Evolutionary conservation across 495 filamentous ascomycete genomes (phyloP).

Genomic region (Xylaria flabelliformis): DNA sequence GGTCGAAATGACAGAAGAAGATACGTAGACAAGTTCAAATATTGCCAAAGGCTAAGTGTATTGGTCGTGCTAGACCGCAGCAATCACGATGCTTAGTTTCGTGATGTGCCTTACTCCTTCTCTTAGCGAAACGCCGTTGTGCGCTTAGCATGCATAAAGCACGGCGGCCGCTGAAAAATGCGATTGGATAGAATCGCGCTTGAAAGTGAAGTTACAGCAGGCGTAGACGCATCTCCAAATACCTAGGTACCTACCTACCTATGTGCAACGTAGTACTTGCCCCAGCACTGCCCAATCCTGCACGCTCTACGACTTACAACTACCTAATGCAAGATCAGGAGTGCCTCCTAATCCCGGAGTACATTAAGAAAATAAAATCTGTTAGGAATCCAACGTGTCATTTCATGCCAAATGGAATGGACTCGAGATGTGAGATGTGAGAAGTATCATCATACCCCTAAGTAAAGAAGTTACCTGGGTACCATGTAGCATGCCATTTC

Average conservation of each 20-base stretch:
- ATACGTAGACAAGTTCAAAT: neutral
- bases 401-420: neutral
- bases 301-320: neutral
- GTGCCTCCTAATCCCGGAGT: neutral
- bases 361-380: neutral
- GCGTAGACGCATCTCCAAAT: neutral
- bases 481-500: no score
- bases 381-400: neutral
- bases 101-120: neutral
- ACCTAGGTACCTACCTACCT: no score
- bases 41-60: neutral
- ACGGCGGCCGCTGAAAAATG: neutral
- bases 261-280: conserved; percentile 14
- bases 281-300: conserved; percentile 5
- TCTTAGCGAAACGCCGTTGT: neutral
- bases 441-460: neutral
- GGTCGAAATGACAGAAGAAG: neutral
- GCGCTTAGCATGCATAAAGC: neutral
- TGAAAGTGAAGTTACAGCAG: neutral
- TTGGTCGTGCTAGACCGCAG: neutral
- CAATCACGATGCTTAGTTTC: neutral
- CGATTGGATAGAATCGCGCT: neutral
- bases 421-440: neutral
- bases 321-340: neutral
- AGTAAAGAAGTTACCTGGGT: neutral